A percentile compares a stretch with the other conserved stretches of the same genome.
Evolutionary conservation across 2,329 filamentous ascomycete genomes (phyloP).

Genomic region (Neofusicoccum cordaticola): DNA sequence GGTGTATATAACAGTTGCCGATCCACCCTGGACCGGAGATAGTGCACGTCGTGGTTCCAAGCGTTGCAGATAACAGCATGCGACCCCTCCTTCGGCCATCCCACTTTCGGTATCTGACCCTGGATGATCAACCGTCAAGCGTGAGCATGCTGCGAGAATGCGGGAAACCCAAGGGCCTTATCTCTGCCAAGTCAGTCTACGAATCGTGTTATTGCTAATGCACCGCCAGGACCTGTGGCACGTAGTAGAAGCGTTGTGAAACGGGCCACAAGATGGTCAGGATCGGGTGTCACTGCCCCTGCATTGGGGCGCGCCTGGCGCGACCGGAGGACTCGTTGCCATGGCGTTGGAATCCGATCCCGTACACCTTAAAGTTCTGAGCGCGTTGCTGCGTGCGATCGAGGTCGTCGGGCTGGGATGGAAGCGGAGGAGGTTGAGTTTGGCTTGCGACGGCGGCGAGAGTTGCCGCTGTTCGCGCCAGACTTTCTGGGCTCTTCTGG

Average conservation of each 20-base stretch:
- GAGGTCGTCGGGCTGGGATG: background rate
- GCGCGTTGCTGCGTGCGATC: too few relatives aligned
- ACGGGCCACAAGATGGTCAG: background rate
- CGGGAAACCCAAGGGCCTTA: background rate
- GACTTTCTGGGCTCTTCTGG: background rate
- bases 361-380: background rate
- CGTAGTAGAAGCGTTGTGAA: background rate
- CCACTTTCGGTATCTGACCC: slow-evolving; percentile 5
- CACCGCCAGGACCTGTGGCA: background rate
- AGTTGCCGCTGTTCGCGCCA: background rate
- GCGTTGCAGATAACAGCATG: background rate
- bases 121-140: background rate
- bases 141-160: background rate
- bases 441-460: background rate
- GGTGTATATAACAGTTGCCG: background rate
- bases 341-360: background rate
- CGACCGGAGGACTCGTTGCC: background rate
- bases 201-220: background rate
- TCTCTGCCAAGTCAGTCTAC: background rate
- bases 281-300: background rate
- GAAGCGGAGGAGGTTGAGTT: background rate
- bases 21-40: background rate
- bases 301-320: background rate
- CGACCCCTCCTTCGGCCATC: background rate
- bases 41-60: background rate